phyloP scores from a whole-genome alignment of 495 filamentous ascomycete genomes.

The Recurvomyces mirabilis region DNA sequence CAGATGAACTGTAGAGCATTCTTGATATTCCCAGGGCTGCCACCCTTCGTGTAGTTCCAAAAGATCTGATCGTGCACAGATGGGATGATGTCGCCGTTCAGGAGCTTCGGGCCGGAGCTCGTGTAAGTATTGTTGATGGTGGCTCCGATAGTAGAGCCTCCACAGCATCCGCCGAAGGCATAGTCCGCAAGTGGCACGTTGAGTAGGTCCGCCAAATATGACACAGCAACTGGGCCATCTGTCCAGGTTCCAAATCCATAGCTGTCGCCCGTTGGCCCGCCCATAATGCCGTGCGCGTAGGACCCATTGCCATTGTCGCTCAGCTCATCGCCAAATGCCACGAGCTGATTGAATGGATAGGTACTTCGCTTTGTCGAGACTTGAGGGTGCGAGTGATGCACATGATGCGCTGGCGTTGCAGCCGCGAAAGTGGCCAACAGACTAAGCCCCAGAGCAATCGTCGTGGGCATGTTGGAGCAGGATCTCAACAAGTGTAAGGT shows the following conservation, averaged over 20 bases:
- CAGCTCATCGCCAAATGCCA: slow-evolving; percentile 27
- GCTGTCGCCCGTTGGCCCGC: slow-evolving; percentile 20
- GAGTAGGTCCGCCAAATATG: slow-evolving; percentile 19
- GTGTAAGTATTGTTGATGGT: slow-evolving; percentile 21
- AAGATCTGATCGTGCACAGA: slow-evolving; percentile 20
- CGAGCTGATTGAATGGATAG: slow-evolving; percentile 21
- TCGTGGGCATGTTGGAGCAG: too few relatives aligned
- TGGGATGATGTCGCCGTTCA: slow-evolving; percentile 5
- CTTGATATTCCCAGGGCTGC: slow-evolving; percentile 8
- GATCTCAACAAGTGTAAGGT: too few relatives aligned
- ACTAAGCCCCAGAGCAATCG: too few relatives aligned
- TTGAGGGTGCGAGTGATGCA: too few relatives aligned
- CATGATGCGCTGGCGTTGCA: too few relatives aligned
- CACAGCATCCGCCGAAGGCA: slow-evolving; percentile 19
- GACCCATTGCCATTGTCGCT: slow-evolving; percentile 24
- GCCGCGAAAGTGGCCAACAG: too few relatives aligned
- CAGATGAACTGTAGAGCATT: slow-evolving; percentile 18
- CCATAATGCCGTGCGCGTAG: slow-evolving; percentile 24
- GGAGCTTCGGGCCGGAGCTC: slow-evolving; percentile 2
- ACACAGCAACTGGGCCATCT: slow-evolving; percentile 24
- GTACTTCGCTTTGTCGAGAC: not conserved
- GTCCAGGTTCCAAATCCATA: slow-evolving; percentile 28
- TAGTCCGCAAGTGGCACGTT: slow-evolving; percentile 16
- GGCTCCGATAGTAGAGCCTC: slow-evolving; percentile 14
- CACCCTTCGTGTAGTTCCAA: slow-evolving; percentile 15